Evolutionary conservation across 176 grass and related monocot genomes (phyloP).

Genomic region (Zizania latifolia): DNA sequence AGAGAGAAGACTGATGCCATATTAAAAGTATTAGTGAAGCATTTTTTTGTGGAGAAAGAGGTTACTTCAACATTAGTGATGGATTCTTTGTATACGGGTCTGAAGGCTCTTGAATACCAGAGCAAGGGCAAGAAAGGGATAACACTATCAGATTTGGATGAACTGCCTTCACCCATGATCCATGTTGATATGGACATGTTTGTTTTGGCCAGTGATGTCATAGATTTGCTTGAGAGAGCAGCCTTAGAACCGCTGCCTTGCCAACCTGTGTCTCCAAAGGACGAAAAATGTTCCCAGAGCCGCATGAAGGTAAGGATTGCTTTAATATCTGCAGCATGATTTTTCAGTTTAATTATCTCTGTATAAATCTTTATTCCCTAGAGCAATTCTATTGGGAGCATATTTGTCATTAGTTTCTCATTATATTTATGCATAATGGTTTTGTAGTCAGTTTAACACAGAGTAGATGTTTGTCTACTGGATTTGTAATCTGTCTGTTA

Average conservation of each 20-base stretch:
- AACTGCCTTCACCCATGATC: slow-evolving; percentile 60
- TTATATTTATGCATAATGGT: neutral
- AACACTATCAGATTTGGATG: slow-evolving; percentile 52
- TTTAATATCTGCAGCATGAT: slow-evolving; percentile 32
- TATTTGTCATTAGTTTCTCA: slow-evolving; percentile 25
- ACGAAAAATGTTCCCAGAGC: slow-evolving; percentile 65
- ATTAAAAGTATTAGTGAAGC: slow-evolving; percentile 77
- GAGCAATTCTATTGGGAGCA: slow-evolving; percentile 30
- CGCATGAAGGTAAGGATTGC: slow-evolving; percentile 46
- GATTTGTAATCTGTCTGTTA: neutral
- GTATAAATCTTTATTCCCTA: slow-evolving; percentile 29
- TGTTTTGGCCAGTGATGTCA: slow-evolving; percentile 83
- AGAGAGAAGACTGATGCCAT: slow-evolving; percentile 66
- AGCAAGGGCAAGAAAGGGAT: slow-evolving; percentile 62
- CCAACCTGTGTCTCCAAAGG: slow-evolving; percentile 61
- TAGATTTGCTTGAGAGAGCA: slow-evolving; percentile 68
- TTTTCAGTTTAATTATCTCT: slow-evolving; percentile 29
- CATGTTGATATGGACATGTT: slow-evolving; percentile 70
- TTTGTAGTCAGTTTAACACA: neutral
- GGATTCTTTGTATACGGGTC: slow-evolving; percentile 73
- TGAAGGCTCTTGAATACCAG: slow-evolving; percentile 67
- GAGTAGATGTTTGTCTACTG: neutral
- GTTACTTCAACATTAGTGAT: slow-evolving; percentile 91
- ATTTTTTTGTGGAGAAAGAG: slow-evolving; percentile 92
- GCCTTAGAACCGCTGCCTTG: slow-evolving; percentile 55